phyloP scores from a whole-genome alignment of 371 early-diverging fungal species.

The Apophysomyces variabilis region DNA sequence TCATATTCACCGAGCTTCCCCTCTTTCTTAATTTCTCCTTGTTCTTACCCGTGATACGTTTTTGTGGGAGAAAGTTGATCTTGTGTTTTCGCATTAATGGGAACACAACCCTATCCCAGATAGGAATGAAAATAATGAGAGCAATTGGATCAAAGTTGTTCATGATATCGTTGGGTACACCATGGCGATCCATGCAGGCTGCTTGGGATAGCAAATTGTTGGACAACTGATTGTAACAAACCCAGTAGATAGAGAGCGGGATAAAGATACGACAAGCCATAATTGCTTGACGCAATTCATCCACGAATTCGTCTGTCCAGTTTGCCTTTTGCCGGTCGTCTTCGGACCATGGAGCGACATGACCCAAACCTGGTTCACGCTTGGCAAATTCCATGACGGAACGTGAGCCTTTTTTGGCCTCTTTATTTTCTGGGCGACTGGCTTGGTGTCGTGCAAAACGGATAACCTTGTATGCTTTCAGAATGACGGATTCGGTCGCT shows the following conservation, averaged over 20 bases:
- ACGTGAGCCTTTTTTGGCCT: slow-evolving; percentile 25
- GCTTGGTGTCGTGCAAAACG: slow-evolving; percentile 42
- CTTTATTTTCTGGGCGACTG: slow-evolving; percentile 39
- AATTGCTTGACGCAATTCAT: slow-evolving; percentile 64
- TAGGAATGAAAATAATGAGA: slow-evolving; percentile 71
- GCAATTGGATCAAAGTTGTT: slow-evolving; percentile 73
- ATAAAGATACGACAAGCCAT: slow-evolving; percentile 74
- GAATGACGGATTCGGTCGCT: slow-evolving; percentile 61
- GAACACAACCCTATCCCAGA: slow-evolving; percentile 66
- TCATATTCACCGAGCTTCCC: slow-evolving; percentile 30
- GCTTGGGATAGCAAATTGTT: slow-evolving; percentile 76
- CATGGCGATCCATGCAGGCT: slow-evolving; percentile 57
- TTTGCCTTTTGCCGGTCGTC: slow-evolving; percentile 31
- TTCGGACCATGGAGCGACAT: slow-evolving; percentile 54
- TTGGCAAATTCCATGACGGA: slow-evolving; percentile 59
- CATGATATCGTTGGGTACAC: slow-evolving; percentile 60
- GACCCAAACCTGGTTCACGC: slow-evolving; percentile 41
- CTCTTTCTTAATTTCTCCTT: slow-evolving; percentile 24
- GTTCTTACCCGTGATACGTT: slow-evolving; percentile 33
- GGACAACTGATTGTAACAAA: slow-evolving; percentile 71
- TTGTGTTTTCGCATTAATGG: slow-evolving; percentile 59
- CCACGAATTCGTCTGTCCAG: slow-evolving; percentile 71
- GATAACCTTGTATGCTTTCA: slow-evolving; percentile 55
- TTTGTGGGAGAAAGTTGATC: slow-evolving; percentile 35
- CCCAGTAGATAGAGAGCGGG: slow-evolving; percentile 76